These are phyloP conservation scores for Cyclanthera cordifolia DNA, from an alignment of 306 rosid species.

Conservation along the genomic window DNA sequence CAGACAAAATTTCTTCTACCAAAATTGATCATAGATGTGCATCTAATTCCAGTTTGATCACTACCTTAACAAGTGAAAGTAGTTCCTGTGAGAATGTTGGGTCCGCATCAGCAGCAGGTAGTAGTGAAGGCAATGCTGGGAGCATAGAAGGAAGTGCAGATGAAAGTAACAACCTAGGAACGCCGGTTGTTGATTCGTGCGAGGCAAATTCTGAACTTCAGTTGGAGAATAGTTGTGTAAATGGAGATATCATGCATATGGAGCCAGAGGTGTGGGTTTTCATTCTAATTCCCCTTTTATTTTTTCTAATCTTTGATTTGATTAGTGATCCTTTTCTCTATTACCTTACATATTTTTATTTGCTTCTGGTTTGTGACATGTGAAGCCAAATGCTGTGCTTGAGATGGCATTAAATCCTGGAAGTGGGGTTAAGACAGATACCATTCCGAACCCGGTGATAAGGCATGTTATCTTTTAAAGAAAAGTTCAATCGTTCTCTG, in stretches of 20 bases:
- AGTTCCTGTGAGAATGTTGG: conserved; percentile 50
- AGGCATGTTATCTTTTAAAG: conserved; percentile 41
- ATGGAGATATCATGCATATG: conserved; percentile 26
- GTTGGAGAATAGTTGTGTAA: conserved; percentile 16
- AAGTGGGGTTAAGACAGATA: conserved; percentile 27
- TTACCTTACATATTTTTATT: conserved; percentile 19
- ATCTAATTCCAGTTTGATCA: conserved; percentile 40
- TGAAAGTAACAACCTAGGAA: conserved; percentile 21
- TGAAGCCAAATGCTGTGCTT: conserved; percentile 43
- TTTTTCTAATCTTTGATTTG: neutral
- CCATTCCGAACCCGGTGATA: conserved; percentile 29
- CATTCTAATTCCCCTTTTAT: neutral
- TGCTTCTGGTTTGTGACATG: conserved; percentile 16
- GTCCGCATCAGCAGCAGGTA: conserved; percentile 20
- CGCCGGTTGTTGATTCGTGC: conserved; percentile 16
- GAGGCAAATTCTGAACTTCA: conserved; percentile 24
- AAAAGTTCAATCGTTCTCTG: neutral
- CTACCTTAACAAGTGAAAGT: conserved; percentile 34
- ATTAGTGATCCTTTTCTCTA: neutral
- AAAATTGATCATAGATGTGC: conserved; percentile 36
- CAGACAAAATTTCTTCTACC: conserved; percentile 24
- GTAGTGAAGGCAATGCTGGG: conserved; percentile 26
- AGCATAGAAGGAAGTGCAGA: conserved; percentile 27
- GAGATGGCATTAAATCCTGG: conserved; percentile 36
- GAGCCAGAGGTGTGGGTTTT: conserved; percentile 57